Base-by-base conservation (phyloP, 306 rosid species). In the Canavalia gladiata region DNA sequence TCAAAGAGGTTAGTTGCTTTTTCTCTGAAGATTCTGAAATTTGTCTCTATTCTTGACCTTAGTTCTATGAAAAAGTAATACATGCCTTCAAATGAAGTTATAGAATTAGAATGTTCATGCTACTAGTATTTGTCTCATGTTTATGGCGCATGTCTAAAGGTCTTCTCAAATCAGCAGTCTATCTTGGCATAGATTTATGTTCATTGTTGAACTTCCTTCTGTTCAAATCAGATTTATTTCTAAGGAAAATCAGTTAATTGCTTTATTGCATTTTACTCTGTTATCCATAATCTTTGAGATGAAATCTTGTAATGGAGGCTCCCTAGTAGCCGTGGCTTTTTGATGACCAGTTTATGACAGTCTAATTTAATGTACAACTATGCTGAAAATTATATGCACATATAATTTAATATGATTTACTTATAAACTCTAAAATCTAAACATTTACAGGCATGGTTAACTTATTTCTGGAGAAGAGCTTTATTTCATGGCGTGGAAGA, bases 401-500 rank as follows among this genome's bases (percentile, higher is more conserved):
- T 25, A 41, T 76, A 28, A 75, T 49, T 82, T 34, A 11, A 51
- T 66, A 62, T 29, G 9, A 70, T 10, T 78, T 30, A 46, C 54
- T 68, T 42, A 49, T 54, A 56, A 28, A 49, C 6, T 37, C 25
- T 18, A 18, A 18, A 18, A 18, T 75, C 67, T 57, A 54, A 70
- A 79, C 54, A 46, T 84, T 64, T 73, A 66, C 83, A 94, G 97
- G 89, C 98, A 10, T 94, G 98, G 98, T 87, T 94, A 67, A 88
- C 90, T 42, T 96, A 96, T 89, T 89, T 93, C 74, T 96, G 99
- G 99, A 88, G 98, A 87, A 96, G 99, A 90, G 99, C 99, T 46
- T 77, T 83, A 82, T 85, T 83, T 83, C 91, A 96, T 82, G 90
- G 90, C 34, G 98, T 96, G 75, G 99, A 93, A 76, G 98, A 92